Evolutionary conservation across 345 rosid species (phyloP), one percentile per base, ranked within the genome.

Genomic region (Melaleuca quinquenervia): DNA sequence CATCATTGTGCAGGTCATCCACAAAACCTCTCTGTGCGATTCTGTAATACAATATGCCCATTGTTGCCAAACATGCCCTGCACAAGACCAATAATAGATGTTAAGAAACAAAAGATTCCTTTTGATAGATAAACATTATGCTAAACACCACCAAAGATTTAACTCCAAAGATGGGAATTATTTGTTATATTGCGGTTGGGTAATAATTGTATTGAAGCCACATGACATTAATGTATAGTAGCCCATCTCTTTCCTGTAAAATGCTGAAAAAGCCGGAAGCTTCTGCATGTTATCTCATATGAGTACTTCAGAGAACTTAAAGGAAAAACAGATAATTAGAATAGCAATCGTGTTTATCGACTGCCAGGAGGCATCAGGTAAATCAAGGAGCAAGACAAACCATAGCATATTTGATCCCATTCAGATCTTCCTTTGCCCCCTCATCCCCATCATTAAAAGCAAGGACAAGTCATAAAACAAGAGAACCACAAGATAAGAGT

Each of bases 21-120:
- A 90, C 95, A 21, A 94, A 89, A 70, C 94, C 95, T 70, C 94
- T 91, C 78, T 94, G 98, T 26, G 99, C 97, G 45, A 98, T 92
- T 93, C 98, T 94, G 94, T 95, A 96, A 87, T 98, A 98, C 84
- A 98, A 92, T 87, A 98, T 92, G 85, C 97, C 98, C 99, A 98
- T 98, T 14, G 99, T 96, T 15, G 99, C 97, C 94, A 98, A 91
- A 89, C 99, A 98, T 7, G 99, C 99, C 96, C 99, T 98, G 98
- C 91, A 86, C 58, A 44, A 32, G 36, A 53, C 48, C 48, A 32
- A 32, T 70, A 70, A 41, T 32, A 12, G 45, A 70, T 70, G 78
- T 70, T 18, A 32, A 32, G 12, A 55, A 85, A 70, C 11, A 44
- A 29, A 76, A 54, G 51, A 24, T 18, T 32, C n/a, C 21, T 51